Evolutionary conservation across 1,284 basidiomycete species (phyloP).

Genomic region (Ustilago nuda): DNA sequence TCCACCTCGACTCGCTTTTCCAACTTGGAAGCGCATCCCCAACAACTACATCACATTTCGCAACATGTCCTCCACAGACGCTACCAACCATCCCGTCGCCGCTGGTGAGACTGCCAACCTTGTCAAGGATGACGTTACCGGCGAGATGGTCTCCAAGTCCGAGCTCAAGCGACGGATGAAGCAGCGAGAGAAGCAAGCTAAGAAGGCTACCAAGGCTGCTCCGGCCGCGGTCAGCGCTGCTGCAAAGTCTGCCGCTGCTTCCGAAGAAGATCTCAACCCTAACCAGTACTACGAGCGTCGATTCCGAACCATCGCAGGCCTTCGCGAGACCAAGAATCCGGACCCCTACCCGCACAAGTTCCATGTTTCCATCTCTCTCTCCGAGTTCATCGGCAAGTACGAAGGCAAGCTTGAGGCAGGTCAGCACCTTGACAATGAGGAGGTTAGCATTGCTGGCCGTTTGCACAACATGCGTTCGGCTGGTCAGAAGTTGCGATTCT

Average conservation of each 20-base stretch:
- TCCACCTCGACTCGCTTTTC: constrained; percentile 5
- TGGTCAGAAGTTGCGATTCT: constrained; percentile 89
- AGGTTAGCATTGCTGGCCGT: constrained; percentile 82
- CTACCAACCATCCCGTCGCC: constrained; percentile 40
- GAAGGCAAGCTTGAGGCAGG: constrained; percentile 72
- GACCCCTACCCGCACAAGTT: constrained; percentile 99
- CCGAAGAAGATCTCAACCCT: constrained; percentile 64
- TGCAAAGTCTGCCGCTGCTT: constrained; percentile 42
- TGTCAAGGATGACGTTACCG: constrained; percentile 65
- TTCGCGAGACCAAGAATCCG: constrained; percentile 81
- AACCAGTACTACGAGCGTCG: constrained; percentile 96
- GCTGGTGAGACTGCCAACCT: constrained; percentile 52
- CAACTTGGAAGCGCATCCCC: constrained; percentile 1
- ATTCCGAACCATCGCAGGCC: constrained; percentile 84
- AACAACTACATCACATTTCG: constrained; percentile 8
- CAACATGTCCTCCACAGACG: constrained; percentile 51
- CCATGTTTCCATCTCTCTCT: constrained; percentile 84
- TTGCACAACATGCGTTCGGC: constrained; percentile 89
- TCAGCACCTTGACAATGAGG: constrained; percentile 62
- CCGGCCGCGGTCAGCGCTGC: constrained; percentile 18
- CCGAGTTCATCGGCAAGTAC: constrained; percentile 81
- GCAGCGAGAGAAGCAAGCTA: constrained; percentile 83
- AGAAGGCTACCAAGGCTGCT: constrained; percentile 79
- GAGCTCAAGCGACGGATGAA: constrained; percentile 63
- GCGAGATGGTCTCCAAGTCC: constrained; percentile 69